Evolutionary conservation across 106 monocot genomes (phyloP), one percentile per base, ranked within the genome.

Genomic region (Amphibolis antarctica): DNA sequence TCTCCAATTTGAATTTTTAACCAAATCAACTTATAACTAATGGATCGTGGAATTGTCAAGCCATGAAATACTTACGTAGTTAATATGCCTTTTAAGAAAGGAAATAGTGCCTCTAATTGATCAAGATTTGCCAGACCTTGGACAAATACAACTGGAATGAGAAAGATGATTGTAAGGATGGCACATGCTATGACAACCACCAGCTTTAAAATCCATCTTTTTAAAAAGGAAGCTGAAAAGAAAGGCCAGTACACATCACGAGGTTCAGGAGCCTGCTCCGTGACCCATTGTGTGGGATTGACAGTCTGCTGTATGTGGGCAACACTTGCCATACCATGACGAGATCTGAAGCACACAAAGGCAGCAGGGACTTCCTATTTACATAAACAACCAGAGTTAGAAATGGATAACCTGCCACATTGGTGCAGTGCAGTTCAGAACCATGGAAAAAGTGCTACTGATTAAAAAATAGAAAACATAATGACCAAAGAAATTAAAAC

Each of bases 191-290:
- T 75, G 48, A 81, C 15, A 18, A 91, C 87, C 67, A 88, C 74
- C 45, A 88, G 28, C 82, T 91, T 87, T 10, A 83, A 87, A 62
- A 98, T 77, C 98, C 91, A 88, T 88, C 76, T 84, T 71, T 55
- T 60, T 52, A 83, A 69, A 71, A 87, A 91, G 55, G 91, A 83
- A 59, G 82, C 70, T 30, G 87, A 98, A 77, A 98, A 91, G 54
- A 81, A 83, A 53, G 98, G 98, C 98, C 98, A 98, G 60, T 91
- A 91, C 4, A 98, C 87, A 77, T 98, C 98, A 63, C 60, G 67
- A 44, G 98, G 98, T 56, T 98, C 98, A 63, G 98, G 98, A 55
- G 91, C 98, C 59, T 69, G 72, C 58, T 98, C 98, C 47, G 91
- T 85, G 30, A 88, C 82, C 98, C 98, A 98, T 36, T 83, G 60